phyloP scores from a whole-genome alignment of 2,329 filamentous ascomycete species.

The Eurotiales sp. region DNA sequence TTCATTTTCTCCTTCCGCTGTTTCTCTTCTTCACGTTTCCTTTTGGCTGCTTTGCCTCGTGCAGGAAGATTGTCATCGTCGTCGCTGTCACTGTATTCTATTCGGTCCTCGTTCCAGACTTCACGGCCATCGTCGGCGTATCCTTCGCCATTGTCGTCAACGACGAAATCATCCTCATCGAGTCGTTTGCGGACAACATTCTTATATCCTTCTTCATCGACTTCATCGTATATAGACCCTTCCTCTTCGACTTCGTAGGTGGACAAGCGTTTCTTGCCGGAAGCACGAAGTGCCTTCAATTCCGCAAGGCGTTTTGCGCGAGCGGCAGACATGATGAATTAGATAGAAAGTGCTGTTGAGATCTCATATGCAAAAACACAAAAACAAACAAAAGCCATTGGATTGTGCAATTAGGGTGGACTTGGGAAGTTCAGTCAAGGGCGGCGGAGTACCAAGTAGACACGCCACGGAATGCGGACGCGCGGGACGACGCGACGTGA shows the following conservation, averaged over 20 bases:
- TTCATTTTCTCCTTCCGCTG: conserved; percentile 83
- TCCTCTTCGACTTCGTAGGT: conserved; percentile 83
- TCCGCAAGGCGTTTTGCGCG: conserved; percentile 55
- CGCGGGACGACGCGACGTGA: conserved; percentile 14
- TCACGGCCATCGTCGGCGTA: conserved; percentile 94
- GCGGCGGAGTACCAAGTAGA: conserved; percentile 1
- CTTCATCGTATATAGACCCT: conserved; percentile 85
- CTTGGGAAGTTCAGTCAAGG: conserved; percentile 44
- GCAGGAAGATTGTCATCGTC: conserved; percentile 59
- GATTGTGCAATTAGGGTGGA: conserved; percentile 33
- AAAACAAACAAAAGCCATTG: background rate
- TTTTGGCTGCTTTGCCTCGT: conserved; percentile 66
- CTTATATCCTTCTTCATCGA: conserved; percentile 96
- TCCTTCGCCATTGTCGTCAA: conserved; percentile 95
- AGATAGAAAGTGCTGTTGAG: background rate
- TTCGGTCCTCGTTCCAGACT: conserved; percentile 73
- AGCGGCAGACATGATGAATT: conserved; percentile 27
- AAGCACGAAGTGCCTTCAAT: conserved; percentile 75
- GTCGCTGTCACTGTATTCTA: conserved; percentile 60
- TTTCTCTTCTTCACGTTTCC: conserved; percentile 82
- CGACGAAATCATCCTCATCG: conserved; percentile 94
- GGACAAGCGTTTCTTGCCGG: conserved; percentile 87
- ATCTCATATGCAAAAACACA: conserved; percentile 1
- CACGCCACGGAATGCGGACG: conserved; percentile 11
- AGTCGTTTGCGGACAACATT: conserved; percentile 86